Base-by-base conservation (phyloP, 2,329 filamentous ascomycete species). In the Ilyonectria mors-panacis region DNA sequence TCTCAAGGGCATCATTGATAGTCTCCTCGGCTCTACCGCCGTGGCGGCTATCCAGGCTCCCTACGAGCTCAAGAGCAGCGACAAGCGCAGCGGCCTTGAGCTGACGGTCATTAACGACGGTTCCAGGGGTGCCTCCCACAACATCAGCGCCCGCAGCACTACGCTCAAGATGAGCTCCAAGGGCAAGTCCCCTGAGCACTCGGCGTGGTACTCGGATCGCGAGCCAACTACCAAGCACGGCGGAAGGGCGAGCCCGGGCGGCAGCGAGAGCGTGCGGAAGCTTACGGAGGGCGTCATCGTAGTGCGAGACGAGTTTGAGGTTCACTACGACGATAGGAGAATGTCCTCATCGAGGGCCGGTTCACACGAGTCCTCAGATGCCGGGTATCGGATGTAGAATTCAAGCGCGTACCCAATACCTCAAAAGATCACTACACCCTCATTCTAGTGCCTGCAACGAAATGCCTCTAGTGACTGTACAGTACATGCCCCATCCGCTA, bases 1-100 rank as follows among this genome's bases (percentile, higher is more conserved):
- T 10, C 47, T 75, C 3, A 75, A 75, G 26, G 73, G 71, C 2
- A 68, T 75, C 0, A 75, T 75, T 35, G 73, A 75, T 56, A 73
- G 69, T 12, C 63, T 75, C 4, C 57, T 75, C 0, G 73, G 73
- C 0, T 70, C 71, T 0, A 75, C 73, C 0, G 66, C 73, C 0
- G 73, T 72, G 2, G 73, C 73, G 0, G 71, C 71, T 0, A 58
- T 75, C 13, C 70, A 71, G 3, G 60, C 69, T 0, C 73, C 73
- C 2, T 75, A 75, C 28, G 73, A 75, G 1, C 60, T 75, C 0
- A 72, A 73, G 17, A 63, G 69, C 30, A 75, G 72, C 1, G 71
- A 63, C 0, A 67, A 72, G 0, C 69, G 63, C 1, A 71, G 64
- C 2, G 73, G 73, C 7, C 69, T 75, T 0, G 69, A 75, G 12